Percentiles rank a stretch among this genome's conserved stretches.
Conservation (phyloP, 2,329 filamentous ascomycete genomes). For the Colletotrichum neosansevieriae region DNA sequence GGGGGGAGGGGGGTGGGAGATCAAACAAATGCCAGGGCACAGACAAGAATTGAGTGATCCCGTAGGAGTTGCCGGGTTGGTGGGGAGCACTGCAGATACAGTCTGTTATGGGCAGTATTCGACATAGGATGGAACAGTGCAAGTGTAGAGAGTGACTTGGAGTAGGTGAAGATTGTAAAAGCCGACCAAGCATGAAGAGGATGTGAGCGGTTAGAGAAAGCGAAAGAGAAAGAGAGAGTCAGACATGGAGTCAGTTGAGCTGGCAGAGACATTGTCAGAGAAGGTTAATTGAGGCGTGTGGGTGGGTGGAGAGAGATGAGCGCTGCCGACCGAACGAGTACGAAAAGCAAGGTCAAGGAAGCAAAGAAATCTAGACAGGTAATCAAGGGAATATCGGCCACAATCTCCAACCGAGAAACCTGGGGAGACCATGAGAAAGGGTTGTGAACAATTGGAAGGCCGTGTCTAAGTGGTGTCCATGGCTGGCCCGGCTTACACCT, state of each 20-base stretch:
- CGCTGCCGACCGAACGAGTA: constrained; percentile 33
- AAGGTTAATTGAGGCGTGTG: constrained; percentile 31
- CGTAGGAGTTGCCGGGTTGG: constrained; percentile 15
- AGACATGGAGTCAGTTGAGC: constrained; percentile 19
- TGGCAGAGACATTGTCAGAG: constrained; percentile 35
- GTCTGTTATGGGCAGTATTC: constrained; percentile 1
- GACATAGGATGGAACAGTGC: constrained; percentile 6
- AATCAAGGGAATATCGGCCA: constrained; percentile 16
- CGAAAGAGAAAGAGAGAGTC: constrained; percentile 31
- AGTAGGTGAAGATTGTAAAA: neutral
- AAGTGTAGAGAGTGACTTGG: neutral
- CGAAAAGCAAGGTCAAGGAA: constrained; percentile 35
- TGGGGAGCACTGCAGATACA: constrained; percentile 6
- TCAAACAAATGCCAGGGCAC: constrained; percentile 31
- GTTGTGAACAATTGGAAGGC: constrained; percentile 10
- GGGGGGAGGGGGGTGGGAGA: constrained; percentile 11
- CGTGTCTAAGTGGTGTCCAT: constrained; percentile 11
- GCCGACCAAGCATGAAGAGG: constrained; percentile 2
- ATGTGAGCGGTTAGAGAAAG: constrained; percentile 29
- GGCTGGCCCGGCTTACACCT: too few species aligned
- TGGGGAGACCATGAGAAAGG: constrained; percentile 10
- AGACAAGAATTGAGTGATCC: constrained; percentile 31
- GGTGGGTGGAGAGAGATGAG: constrained; percentile 14
- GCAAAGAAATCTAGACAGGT: constrained; percentile 32
- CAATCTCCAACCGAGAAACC: neutral